phyloP scores from a whole-genome alignment of 2,329 filamentous ascomycete species.

The Fusarium zealandicum region DNA sequence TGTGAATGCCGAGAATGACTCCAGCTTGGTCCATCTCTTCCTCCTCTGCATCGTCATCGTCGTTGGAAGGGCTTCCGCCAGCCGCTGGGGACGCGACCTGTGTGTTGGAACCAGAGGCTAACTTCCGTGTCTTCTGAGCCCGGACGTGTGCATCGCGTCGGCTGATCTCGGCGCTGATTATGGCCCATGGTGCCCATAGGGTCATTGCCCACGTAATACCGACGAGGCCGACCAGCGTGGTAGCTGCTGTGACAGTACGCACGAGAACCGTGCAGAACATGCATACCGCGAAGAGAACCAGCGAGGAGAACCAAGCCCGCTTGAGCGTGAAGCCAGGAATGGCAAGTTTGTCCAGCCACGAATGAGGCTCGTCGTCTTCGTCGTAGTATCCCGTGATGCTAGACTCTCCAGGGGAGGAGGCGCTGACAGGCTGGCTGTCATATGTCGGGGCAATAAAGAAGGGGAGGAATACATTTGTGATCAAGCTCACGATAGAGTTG shows the following conservation, averaged over 20 bases:
- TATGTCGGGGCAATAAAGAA: constrained; percentile 87
- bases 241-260: constrained; percentile 73
- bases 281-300: constrained; percentile 81
- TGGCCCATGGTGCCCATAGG: constrained; percentile 93
- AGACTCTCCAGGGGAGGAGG: constrained; percentile 44
- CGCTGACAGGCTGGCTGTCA: constrained; percentile 52
- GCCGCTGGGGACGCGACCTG: constrained; percentile 21
- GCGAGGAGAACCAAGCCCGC: constrained; percentile 84
- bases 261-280: constrained; percentile 89
- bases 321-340: constrained; percentile 88
- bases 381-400: constrained; percentile 41
- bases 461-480: constrained; percentile 82
- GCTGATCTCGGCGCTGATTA: constrained; percentile 92
- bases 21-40: constrained; percentile 79
- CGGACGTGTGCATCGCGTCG: constrained; percentile 72
- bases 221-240: constrained; percentile 78
- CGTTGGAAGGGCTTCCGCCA: constrained; percentile 10
- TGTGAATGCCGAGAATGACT: constrained; percentile 92
- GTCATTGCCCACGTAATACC: constrained; percentile 93
- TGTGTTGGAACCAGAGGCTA: constrained; percentile 16
- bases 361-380: constrained; percentile 47
- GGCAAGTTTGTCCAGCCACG: constrained; percentile 67
- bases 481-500: constrained; percentile 84
- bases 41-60: constrained; percentile 45
- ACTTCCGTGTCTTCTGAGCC: constrained; percentile 43